Base-by-base conservation (phyloP, 225 moss, liverwort and hornwort genomes). In the Pseudoscleropodium purum region DNA sequence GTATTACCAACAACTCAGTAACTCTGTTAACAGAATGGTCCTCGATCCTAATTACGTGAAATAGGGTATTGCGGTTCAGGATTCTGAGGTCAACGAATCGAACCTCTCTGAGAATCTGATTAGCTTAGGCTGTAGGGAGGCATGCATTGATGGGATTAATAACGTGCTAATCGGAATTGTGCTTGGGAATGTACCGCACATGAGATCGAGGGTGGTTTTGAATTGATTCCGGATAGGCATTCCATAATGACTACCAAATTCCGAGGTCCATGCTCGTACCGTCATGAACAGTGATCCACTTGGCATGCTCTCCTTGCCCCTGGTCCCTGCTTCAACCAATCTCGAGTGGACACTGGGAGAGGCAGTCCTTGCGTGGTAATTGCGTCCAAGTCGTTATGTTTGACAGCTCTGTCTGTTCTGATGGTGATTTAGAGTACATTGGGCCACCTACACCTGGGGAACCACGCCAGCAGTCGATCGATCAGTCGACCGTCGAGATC, bases 321-420 rank as follows among this genome's bases (percentile, higher is more conserved):
- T 65, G 34, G 59, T 86, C 86, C 64, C 72, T 82, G 65, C 75
- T 75, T 51, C 83, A 84, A 59, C 87, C 79, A 82, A 69, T 81
- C 52, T 86, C 61, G 77, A 69, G 82, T 82, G 76, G 68, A 87
- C 86, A 68, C 52, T 86, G 82, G 82, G 86, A 36, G 26, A 65
- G 76, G 61, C 89, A 68, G 77, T 91, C 52, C 88, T 82, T 89
- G 82, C 33, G 75, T 60, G 67, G 76, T 67, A 52, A 75, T 75
- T 52, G 85, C n/a, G 41, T 79, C 87, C 80, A 84, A 81, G 82
- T 89, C 82, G 91, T 89, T 91, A 89, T 82, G 86, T 72, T 72
- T 91, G 85, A 85, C 76, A 81, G 91, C 61, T 88, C 66, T 67
- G 82, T 91, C 61, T 89, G 91, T 82, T 89, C 54, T 82, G 61